These are phyloP conservation scores for Vicia faba DNA, from an alignment of 306 rosid species.

Conservation along the genomic window DNA sequence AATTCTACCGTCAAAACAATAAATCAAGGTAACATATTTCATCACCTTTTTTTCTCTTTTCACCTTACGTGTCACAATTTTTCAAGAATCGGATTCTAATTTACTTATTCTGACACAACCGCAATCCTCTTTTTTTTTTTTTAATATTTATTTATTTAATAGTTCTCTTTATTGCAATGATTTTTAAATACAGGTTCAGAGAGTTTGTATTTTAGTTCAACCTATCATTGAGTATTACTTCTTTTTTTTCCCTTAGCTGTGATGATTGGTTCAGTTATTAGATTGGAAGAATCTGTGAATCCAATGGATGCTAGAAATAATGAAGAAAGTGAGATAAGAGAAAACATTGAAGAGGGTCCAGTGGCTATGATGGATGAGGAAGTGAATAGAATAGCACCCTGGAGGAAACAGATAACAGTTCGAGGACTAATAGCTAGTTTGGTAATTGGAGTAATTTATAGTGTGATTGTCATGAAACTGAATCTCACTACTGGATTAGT, in stretches of 20 bases:
- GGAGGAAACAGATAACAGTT: conserved; percentile 77
- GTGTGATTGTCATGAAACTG: conserved; percentile 87
- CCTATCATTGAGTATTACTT: conserved; percentile 22
- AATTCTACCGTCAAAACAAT: neutral
- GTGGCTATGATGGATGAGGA: conserved; percentile 55
- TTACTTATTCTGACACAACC: neutral
- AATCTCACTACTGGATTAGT: conserved; percentile 96
- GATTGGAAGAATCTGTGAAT: conserved; percentile 25
- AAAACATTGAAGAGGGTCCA: conserved; percentile 49
- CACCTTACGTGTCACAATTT: neutral
- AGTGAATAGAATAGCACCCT: conserved; percentile 57
- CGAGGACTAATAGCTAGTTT: conserved; percentile 77
- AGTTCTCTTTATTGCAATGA: neutral
- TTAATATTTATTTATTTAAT: neutral
- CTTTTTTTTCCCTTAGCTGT: neutral
- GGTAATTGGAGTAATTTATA: conserved; percentile 71
- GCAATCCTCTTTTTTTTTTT: neutral
- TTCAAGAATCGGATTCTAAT: neutral
- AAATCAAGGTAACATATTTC: neutral
- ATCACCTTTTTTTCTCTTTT: neutral
- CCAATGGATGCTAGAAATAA: conserved; percentile 44
- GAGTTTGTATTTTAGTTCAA: neutral
- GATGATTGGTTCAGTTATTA: conserved; percentile 25
- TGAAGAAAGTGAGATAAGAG: conserved; percentile 55
- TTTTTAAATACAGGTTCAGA: neutral